Evolutionary conservation across 371 early-diverging fungal genomes (phyloP).

Genomic region (Rhizopus arrhizus): DNA sequence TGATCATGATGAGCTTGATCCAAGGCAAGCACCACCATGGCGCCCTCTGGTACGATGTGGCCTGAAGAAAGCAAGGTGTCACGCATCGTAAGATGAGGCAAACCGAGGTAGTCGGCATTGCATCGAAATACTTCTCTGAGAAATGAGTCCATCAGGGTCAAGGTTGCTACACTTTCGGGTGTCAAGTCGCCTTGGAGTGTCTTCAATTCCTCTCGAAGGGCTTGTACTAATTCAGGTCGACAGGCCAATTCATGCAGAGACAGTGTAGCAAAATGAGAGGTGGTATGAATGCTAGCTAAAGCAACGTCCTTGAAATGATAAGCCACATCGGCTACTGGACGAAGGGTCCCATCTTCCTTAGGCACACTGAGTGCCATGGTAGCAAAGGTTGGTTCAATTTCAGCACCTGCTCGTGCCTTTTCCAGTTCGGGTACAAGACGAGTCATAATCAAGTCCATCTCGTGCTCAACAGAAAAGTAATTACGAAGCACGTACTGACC

Average conservation of each 20-base stretch:
- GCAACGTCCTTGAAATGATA: conserved; percentile 41
- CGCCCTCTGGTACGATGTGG: conserved; percentile 45
- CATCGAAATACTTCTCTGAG: conserved; percentile 50
- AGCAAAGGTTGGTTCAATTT: conserved; percentile 29
- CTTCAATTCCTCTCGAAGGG: conserved; percentile 27
- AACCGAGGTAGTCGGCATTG: conserved; percentile 33
- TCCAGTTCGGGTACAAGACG: conserved; percentile 31
- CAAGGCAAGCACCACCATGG: conserved; percentile 27
- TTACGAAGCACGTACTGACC: conserved; percentile 29
- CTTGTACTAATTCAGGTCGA: conserved; percentile 30
- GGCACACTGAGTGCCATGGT: conserved; percentile 34
- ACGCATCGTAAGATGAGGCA: conserved; percentile 40
- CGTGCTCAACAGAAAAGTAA: conserved; percentile 33
- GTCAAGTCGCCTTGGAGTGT: conserved; percentile 15
- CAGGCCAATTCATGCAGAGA: conserved; percentile 39
- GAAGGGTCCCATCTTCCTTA: conserved; percentile 29
- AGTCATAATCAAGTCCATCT: conserved; percentile 40
- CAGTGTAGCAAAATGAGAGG: conserved; percentile 38
- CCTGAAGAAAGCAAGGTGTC: conserved; percentile 47
- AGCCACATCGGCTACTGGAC: conserved; percentile 33
- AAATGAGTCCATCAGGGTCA: conserved; percentile 54
- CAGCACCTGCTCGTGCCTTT: conserved; percentile 14
- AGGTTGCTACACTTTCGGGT: conserved; percentile 33
- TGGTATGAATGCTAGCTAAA: conserved; percentile 47
- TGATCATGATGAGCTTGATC: conserved; percentile 34